phyloP scores from a whole-genome alignment of 2,329 filamentous ascomycete genomes.

The Pseudogymnoascus sp. region DNA sequence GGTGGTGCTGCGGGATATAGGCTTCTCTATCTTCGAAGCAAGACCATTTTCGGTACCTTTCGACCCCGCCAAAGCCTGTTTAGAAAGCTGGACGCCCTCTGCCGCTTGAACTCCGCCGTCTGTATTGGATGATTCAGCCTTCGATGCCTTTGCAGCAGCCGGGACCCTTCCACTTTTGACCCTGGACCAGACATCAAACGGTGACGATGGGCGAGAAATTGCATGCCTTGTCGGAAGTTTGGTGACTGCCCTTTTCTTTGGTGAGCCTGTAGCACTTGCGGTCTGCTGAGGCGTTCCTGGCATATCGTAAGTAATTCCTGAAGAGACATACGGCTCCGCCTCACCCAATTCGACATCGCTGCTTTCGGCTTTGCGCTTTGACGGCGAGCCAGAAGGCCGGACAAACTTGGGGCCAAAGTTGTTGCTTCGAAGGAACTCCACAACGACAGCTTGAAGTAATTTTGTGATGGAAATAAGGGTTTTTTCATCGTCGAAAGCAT shows the following conservation, averaged over 20 bases:
- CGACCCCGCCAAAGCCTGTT: not conserved
- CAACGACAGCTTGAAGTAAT: slow-evolving; percentile 59
- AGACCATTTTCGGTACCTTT: not conserved
- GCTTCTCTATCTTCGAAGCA: not conserved
- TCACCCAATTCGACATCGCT: not conserved
- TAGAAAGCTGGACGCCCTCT: not conserved
- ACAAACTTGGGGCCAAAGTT: slow-evolving; percentile 39
- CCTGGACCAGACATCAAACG: slow-evolving; percentile 32
- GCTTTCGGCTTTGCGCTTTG: slow-evolving; percentile 15
- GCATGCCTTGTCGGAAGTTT: not conserved
- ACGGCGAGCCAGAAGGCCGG: slow-evolving; percentile 37
- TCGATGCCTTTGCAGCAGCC: not conserved
- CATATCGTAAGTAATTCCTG: not conserved
- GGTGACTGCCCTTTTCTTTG: not conserved
- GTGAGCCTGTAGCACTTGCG: not conserved
- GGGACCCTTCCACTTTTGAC: slow-evolving; percentile 28
- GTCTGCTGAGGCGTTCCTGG: not conserved
- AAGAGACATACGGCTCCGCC: not conserved
- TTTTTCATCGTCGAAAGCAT: slow-evolving; percentile 39
- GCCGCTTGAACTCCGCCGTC: not conserved
- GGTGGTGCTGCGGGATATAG: not conserved
- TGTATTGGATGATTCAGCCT: not conserved
- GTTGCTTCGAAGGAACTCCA: slow-evolving; percentile 67
- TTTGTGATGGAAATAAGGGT: slow-evolving; percentile 44
- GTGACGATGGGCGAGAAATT: slow-evolving; percentile 19